These are phyloP conservation scores for Colletotrichum orchidophilum DNA, from an alignment of 2,329 filamentous ascomycete genomes.

Conservation along the genomic window DNA sequence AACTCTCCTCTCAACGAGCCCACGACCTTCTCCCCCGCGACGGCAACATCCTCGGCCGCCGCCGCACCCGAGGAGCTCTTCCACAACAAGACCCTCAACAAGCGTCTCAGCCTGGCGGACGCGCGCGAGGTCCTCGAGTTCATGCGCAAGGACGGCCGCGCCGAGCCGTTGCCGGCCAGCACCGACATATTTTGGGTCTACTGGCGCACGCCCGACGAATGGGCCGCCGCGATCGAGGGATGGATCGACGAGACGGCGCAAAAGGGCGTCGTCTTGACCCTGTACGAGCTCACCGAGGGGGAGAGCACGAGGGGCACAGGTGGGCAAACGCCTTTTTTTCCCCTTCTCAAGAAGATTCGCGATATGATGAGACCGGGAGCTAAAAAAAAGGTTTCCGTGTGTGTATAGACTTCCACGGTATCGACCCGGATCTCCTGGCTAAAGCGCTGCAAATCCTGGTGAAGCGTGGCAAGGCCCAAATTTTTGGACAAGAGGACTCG, in stretches of 20 bases:
- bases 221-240: constrained; percentile 79
- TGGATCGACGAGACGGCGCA: constrained; percentile 92
- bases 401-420: constrained; percentile 82
- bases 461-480: constrained; percentile 90
- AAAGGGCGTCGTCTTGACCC: constrained; percentile 86
- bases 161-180: constrained; percentile 69
- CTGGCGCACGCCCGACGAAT: constrained; percentile 90
- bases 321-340: constrained; percentile 46
- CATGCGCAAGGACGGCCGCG: constrained; percentile 67
- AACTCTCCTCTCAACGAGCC: constrained; percentile 44
- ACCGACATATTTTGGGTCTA: constrained; percentile 76
- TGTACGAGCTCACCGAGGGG: constrained; percentile 92
- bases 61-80: constrained; percentile 59
- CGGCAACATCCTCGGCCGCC: constrained; percentile 52
- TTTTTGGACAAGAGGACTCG: constrained; percentile 89
- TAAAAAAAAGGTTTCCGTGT: constrained; percentile 25
- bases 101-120: constrained; percentile 60
- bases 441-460: constrained; percentile 84
- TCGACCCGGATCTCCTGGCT: constrained; percentile 83
- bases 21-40: constrained; percentile 52
- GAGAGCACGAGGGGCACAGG: constrained; percentile 78
- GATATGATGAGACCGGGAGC: constrained; percentile 33
- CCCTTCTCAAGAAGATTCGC: not conserved
- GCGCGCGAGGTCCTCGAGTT: constrained; percentile 67
- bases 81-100: constrained; percentile 63